Evolutionary conservation across 352 stramenopile species (phyloP).

Genomic region (Peronospora tabacina): DNA sequence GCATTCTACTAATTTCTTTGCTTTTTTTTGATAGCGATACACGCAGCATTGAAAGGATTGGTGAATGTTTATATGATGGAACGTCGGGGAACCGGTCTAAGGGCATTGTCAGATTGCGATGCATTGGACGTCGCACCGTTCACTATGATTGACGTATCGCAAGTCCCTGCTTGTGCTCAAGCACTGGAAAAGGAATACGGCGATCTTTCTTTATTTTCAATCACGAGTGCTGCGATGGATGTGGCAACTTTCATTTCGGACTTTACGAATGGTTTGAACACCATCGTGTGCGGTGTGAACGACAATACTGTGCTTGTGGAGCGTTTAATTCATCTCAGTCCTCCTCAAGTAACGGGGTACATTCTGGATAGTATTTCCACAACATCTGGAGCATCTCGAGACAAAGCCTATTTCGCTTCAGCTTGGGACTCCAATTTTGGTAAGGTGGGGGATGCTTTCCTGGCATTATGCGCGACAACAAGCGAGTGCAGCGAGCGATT

Average conservation of each 20-base stretch:
- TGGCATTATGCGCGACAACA: conserved; percentile 20
- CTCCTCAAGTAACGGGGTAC: conserved; percentile 36
- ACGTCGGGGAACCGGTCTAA: conserved; percentile 41
- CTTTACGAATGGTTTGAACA: conserved; percentile 18
- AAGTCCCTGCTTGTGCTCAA: conserved; percentile 33
- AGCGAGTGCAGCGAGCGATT: conserved; percentile 22
- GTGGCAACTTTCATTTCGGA: conserved; percentile 30
- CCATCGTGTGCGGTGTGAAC: conserved; percentile 38
- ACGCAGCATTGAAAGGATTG: conserved; percentile 19
- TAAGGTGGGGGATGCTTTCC: conserved; percentile 30
- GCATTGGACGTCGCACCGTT: conserved; percentile 31
- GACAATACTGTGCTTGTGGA: conserved; percentile 44
- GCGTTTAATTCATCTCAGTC: conserved; percentile 40
- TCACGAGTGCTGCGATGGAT: conserved; percentile 38
- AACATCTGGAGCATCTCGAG: conserved; percentile 21
- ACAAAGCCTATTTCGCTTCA: conserved; percentile 31
- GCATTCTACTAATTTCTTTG: no score
- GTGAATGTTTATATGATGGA: conserved; percentile 58
- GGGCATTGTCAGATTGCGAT: conserved; percentile 32
- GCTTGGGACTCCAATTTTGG: conserved; percentile 36
- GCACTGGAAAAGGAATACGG: conserved; percentile 37
- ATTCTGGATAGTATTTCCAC: conserved; percentile 40
- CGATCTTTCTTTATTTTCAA: conserved; percentile 37
- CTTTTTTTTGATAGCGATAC: conserved; percentile 26
- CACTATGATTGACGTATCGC: no score